Base-by-base conservation (phyloP, 2,329 filamentous ascomycete species). In the Exophiala sideris region DNA sequence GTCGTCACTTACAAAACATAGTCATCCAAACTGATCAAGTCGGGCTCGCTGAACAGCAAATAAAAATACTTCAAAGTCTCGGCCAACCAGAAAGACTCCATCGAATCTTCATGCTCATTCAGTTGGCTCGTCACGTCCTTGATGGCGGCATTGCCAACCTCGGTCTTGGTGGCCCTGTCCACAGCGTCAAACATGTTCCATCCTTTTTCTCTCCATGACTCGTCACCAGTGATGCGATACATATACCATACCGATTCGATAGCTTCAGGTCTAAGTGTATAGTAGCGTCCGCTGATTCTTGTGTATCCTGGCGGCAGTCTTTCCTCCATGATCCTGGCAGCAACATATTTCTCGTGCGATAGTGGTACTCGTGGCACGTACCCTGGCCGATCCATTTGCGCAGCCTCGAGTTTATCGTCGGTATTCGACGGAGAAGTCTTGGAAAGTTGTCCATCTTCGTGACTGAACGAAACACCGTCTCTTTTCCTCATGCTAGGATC, bases 201-300 rank as follows among this genome's bases (percentile, higher is more conserved):
- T 1, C 86, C 87, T 66, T 83, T 83, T 54, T 86, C 79, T 65
- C 82, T 82, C 78, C 84, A 87, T 45, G 76, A 72, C 1, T 75
- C 62, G 59, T 88, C 82, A 21, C 86, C 87, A 0, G 87, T 90
- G 54, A 89, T 76, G 53, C 87, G 81, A 68, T 86, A 89, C 76
- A 92, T 82, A 66, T 89, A 81, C 69, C 89, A 92, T 3, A 94
- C 81, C 11, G 84, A 87, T 73, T 92, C 88, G 50, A 92, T 89
- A 2, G 88, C 88, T 71, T 92, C 88, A 16, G 88, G 88, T 6
- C 73, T 66, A 66, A 77, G 62, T 32, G 71, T 67, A 59, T 75
- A 77, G 51, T 71, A 66, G 2, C 69, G 64, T 9, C 64, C 64
- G 1, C 61, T 59, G 36, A 77, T 70, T 32, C 66, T 67, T 8